phyloP scores from a whole-genome alignment of 2,329 filamentous ascomycete genomes.

The Ciborinia camelliae region DNA sequence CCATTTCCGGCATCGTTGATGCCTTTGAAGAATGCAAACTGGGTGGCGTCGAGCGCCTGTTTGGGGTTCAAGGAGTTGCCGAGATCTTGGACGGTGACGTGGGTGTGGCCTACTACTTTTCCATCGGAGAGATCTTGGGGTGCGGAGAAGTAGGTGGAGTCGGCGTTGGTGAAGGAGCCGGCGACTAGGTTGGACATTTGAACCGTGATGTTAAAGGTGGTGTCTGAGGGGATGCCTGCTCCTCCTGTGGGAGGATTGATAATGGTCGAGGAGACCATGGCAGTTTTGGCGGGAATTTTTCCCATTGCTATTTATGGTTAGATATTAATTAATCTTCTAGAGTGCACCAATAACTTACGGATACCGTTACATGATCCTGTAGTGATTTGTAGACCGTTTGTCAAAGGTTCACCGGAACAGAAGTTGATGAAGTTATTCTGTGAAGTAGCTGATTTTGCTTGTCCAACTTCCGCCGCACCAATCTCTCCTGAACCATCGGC shows the following conservation, averaged over 20 bases:
- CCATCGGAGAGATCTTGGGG: conserved; percentile 39
- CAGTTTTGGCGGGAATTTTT: conserved; percentile 36
- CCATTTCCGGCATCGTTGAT: conserved; percentile 43
- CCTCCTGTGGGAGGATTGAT: conserved; percentile 34
- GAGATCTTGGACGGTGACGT: conserved; percentile 41
- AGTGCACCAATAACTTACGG: conserved; percentile 28
- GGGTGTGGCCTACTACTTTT: conserved; percentile 40
- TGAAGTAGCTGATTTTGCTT: conserved; percentile 33
- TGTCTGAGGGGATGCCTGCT: conserved; percentile 29
- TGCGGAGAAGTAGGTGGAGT: conserved; percentile 41
- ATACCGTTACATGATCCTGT: conserved; percentile 58
- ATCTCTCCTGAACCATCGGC: conserved; percentile 30
- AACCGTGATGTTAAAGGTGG: conserved; percentile 37
- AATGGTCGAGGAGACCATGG: conserved; percentile 35
- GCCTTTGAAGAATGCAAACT: conserved; percentile 44
- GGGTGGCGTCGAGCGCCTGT: conserved; percentile 34
- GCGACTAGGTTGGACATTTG: conserved; percentile 39
- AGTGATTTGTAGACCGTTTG: conserved; percentile 57
- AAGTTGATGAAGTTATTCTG: conserved; percentile 39
- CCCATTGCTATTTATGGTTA: conserved; percentile 37
- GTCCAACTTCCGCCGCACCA: conserved; percentile 29
- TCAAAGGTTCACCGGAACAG: conserved; percentile 44
- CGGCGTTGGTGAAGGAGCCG: conserved; percentile 42
- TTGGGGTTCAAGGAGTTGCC: conserved; percentile 37
- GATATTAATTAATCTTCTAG: not conserved